Conservation (phyloP, 2,329 filamentous ascomycete genomes). For the Xylariaceae sp. region DNA sequence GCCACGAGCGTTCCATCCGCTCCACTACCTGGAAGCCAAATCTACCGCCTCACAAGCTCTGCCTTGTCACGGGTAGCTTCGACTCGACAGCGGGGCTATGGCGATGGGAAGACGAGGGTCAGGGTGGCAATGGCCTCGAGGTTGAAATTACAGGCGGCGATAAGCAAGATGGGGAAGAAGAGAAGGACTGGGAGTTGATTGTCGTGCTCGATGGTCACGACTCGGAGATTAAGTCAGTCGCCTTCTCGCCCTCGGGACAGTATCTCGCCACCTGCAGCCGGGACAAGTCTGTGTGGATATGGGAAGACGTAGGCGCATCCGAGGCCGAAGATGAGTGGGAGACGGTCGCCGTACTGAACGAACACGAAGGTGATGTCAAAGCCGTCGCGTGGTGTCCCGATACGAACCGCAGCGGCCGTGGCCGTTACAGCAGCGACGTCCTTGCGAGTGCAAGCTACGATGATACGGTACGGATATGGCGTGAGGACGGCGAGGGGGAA, state of each 20-base stretch:
- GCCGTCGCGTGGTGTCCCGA: slow-evolving; percentile 90
- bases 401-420: slow-evolving; percentile 53
- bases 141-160: slow-evolving; percentile 50
- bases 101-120: slow-evolving; percentile 66
- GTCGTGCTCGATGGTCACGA: slow-evolving; percentile 95
- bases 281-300: slow-evolving; percentile 97
- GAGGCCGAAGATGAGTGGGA: slow-evolving; percentile 94
- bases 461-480: slow-evolving; percentile 86
- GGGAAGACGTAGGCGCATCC: slow-evolving; percentile 81
- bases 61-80: slow-evolving; percentile 91
- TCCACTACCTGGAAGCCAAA: slow-evolving; percentile 87
- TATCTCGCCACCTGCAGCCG: slow-evolving; percentile 88
- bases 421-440: slow-evolving; percentile 68
- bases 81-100: slow-evolving; percentile 89
- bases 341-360: slow-evolving; percentile 91
- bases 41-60: slow-evolving; percentile 66
- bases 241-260: slow-evolving; percentile 75
- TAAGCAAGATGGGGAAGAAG: slow-evolving; percentile 60
- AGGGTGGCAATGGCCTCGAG: slow-evolving; percentile 31
- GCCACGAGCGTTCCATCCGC: slow-evolving; percentile 90
- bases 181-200: slow-evolving; percentile 90
- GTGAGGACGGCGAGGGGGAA: slow-evolving; percentile 85
- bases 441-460: slow-evolving; percentile 94
- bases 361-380: slow-evolving; percentile 96
- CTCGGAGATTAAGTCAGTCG: slow-evolving; percentile 84